Base-by-base conservation (phyloP, 108 stramenopile species). In the Bacterosira constricta region DNA sequence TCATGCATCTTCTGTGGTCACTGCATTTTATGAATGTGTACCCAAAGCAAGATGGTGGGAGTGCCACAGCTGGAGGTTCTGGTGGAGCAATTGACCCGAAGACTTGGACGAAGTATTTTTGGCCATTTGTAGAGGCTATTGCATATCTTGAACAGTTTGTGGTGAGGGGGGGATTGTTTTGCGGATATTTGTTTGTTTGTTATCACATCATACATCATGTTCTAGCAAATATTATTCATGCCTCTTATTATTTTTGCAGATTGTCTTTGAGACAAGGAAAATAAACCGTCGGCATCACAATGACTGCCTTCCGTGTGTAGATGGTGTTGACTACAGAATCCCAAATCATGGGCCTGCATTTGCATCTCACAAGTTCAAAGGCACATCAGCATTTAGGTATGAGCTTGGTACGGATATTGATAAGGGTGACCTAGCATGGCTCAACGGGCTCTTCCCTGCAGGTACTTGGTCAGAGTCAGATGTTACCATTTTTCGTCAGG, bases 381-480 rank as follows among this genome's bases (percentile, higher is more conserved):
- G 65, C 13, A 47, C 20, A 46, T 49, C 13, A 6, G 63, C 44
- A 30, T 21, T 68, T 29, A 37, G 55, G 3, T 75, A 75, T 68
- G 74, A 75, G 47, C 36, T 68, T 20, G 74, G 39, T 18, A 2
- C 58, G 1, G 55, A 10, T 12, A 68, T 75, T 7, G n/a, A 49
- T 12, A 4, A 31, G 17, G 66, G 74, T 6, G 31, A 60, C 15
- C 46, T 75, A 25, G 46, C 26, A 15, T 75, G 74, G 74, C 13
- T 57, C 20, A 18, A 63, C 37, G 74, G 74, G 25, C 73, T 51
- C 2, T 75, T 66, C 26, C 60, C 31, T 25, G 36, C 47, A 52
- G 64, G 73, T 30, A 31, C 36, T 13, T 75, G 29, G 29, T 45
- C 64, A 42, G 73, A 75, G 29, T 45, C 64, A 42, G 73, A 75